Base-by-base conservation (phyloP, 192 early-diverging fungal genomes). In the Coemansia sp. region DNA sequence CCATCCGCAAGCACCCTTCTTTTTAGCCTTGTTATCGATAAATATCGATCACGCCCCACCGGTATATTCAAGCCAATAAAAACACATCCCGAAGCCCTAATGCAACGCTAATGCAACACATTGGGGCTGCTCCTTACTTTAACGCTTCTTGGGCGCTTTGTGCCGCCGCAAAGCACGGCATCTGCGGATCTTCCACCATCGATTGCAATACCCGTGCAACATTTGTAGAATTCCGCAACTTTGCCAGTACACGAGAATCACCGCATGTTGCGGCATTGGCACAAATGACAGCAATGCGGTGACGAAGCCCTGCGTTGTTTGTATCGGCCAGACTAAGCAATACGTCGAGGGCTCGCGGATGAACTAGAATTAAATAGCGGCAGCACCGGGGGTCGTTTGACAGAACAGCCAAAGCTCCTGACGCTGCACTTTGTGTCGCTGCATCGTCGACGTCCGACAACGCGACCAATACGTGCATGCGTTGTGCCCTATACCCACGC, bases 361-460 rank as follows among this genome's bases (percentile, higher is more conserved):
- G 81, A 1, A 58, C 62, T 23, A 81, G 43, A 41, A 65, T 66
- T 51, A 72, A 35, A 19, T 71, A 83, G 37, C 75, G 75, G 66
- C 65, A 71, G 54, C 69, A 74, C 4, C 72, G 60, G 4, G 61
- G 41, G 51, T 80, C 72, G 43, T 65, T 75, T 3, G 86, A 85
- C 39, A 98, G 74, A 19, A 98, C 90, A 1, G 94, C 96, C 48
- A 98, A 61, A 3, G 90, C 86, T 10, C 96, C 96, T 12, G 87
- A 84, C 1, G 94, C 93, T 0, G 96, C 96, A 19, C 92, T 81
- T 20, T 89, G 70, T 6, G 94, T 96, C 23, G 80, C 85, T 43
- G 86, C 81, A 61, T 98, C 94, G 10, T 96, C 94, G n/a, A 86
- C 84, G 49, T 96, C 93, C 6, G 89, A 88, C 23, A 98, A 69